Base-by-base conservation (phyloP, 768 basidiomycete genomes). In the Rhodotorula sphaerocarpa region DNA sequence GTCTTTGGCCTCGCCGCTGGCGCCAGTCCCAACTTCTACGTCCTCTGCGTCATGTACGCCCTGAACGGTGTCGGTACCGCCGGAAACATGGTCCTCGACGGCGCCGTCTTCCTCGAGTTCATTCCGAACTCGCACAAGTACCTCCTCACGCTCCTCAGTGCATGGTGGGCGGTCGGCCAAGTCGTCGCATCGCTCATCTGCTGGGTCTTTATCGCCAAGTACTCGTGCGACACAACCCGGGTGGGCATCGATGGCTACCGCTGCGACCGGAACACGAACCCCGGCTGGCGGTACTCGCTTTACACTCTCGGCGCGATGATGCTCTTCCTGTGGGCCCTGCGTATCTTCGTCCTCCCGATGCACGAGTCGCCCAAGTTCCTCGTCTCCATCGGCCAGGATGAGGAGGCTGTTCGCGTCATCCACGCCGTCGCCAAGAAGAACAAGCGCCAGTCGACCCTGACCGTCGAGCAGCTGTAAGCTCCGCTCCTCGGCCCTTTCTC, bases 321-420 rank as follows among this genome's bases (percentile, higher is more conserved):
- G 44, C 44, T 45, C 44, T 45, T 45, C 44, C 44, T 45, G n/a
- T 45, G 44, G 44, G 44, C 44, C 5, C 21, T 45, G 12, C 44
- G 44, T n/a, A n/a, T 45, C n/a, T 45, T 45, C 44, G 44, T 45
- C n/a, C 21, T 45, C n/a, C 44, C 44, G 25, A 45, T 45, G 44
- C 44, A 45, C 23, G 44, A 45, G 44, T 45, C 44, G 44, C 44
- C 44, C 44, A 45, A 45, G 44, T 45, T 25, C 44, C 44, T 45
- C 44, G 25, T 45, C 25, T 23, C 44, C n/a, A 45, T 11, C 10
- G 44, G 44, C 9, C 44, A n/a, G 23, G 44, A 45, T n/a, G 25
- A 45, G n/a, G 44, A 45, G 7, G 44, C 44, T 12, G 44, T 45
- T n/a, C 11, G 21, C n/a, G 44, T 45, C n/a, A 45, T 45, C 44